Conservation (phyloP, 257 asterid species). For the Rehmannia glutinosa region DNA sequence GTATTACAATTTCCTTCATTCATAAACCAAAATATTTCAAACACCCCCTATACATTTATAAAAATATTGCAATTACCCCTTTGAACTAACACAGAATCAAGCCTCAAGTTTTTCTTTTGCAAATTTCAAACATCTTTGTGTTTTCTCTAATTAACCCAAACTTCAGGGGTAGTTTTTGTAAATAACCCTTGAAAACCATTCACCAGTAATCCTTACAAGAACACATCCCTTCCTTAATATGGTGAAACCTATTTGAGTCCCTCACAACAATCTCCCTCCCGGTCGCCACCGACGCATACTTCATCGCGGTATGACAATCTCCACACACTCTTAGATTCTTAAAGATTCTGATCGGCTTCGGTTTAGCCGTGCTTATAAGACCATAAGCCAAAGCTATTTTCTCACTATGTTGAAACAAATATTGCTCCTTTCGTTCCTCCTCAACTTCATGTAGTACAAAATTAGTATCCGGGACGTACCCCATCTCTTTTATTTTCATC, state of each 20-base stretch:
- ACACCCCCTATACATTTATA: no score
- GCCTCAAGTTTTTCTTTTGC: no score
- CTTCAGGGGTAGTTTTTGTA: no score
- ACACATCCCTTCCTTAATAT: slow-evolving; percentile 64
- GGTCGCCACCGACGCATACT: slow-evolving; percentile 56
- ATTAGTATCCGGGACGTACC: slow-evolving; percentile 66
- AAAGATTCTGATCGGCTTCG: slow-evolving; percentile 63
- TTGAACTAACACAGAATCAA: no score
- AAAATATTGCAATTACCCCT: no score
- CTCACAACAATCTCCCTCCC: slow-evolving; percentile 83
- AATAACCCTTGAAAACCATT: no score
- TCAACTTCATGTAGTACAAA: slow-evolving; percentile 84
- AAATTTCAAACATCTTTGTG: no score
- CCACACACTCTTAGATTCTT: slow-evolving; percentile 90
- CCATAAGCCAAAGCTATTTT: slow-evolving; percentile 84
- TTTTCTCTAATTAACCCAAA: no score
- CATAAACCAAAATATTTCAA: no score
- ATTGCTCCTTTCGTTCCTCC: slow-evolving; percentile 73
- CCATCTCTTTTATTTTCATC: slow-evolving; percentile 51
- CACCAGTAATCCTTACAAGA: slow-evolving; percentile 95
- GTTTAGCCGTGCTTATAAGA: slow-evolving; percentile 54
- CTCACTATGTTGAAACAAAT: slow-evolving; percentile 86
- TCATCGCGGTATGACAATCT: slow-evolving; percentile 80
- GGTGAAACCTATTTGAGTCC: slow-evolving; percentile 92
- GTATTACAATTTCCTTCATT: no score